Conservation (phyloP, 2,329 filamentous ascomycete species). For the Verticillium klebahnii region DNA sequence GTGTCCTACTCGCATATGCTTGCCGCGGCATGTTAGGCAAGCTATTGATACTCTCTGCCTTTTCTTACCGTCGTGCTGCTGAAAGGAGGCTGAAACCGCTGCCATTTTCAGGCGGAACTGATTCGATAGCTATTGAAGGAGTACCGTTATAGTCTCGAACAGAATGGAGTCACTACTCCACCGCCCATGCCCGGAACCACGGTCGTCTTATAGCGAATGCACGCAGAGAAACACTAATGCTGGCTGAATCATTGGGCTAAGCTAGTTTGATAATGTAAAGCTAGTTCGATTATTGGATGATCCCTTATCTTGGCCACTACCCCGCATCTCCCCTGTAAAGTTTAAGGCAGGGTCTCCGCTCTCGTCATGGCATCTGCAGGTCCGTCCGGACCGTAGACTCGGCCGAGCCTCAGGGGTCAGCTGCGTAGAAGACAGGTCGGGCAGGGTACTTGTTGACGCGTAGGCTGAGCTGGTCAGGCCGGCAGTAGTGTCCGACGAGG, state of each 20-base stretch:
- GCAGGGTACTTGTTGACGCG: constrained; percentile 5
- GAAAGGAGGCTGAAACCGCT: neutral
- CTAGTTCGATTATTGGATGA: neutral
- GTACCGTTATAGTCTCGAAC: neutral
- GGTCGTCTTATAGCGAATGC: neutral
- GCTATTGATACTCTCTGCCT: constrained; percentile 13
- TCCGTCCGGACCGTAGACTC: neutral
- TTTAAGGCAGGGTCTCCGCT: neutral
- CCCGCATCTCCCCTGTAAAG: neutral
- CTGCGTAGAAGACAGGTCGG: neutral
- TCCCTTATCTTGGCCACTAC: neutral
- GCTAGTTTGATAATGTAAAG: neutral
- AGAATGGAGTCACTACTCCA: neutral
- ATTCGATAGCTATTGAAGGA: neutral
- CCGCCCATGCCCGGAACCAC: neutral
- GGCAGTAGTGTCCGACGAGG: constrained; percentile 26
- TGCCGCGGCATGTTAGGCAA: constrained; percentile 11
- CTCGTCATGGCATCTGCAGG: neutral
- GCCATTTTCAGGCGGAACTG: neutral
- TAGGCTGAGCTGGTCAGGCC: constrained; percentile 29
- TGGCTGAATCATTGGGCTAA: neutral
- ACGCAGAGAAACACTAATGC: neutral
- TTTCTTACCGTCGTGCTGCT: constrained; percentile 3
- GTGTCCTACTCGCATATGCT: constrained; percentile 10
- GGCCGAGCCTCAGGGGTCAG: neutral